Conservation (phyloP, 2,329 filamentous ascomycete genomes). For the Sarocladium brachiariae region DNA sequence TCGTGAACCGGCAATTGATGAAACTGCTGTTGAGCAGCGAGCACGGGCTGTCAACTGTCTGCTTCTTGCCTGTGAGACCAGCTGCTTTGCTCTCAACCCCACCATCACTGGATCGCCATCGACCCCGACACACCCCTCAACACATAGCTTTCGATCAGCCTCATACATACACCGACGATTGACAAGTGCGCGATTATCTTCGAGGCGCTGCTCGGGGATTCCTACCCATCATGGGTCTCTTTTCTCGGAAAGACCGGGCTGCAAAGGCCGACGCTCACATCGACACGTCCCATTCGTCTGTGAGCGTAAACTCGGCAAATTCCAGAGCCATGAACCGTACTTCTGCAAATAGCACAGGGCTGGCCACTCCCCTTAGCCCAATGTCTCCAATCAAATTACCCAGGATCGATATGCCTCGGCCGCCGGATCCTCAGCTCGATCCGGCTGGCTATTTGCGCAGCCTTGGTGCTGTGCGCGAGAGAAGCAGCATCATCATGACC, state of each 20-base stretch:
- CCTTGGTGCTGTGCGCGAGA: slow-evolving; percentile 78
- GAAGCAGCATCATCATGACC: slow-evolving; percentile 64
- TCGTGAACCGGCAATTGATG: too few relatives aligned
- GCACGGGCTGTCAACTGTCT: not conserved
- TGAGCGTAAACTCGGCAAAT: slow-evolving; percentile 43
- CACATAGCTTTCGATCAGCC: not conserved
- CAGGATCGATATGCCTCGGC: slow-evolving; percentile 73
- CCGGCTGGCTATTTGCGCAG: slow-evolving; percentile 87
- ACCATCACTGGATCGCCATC: slow-evolving; percentile 1
- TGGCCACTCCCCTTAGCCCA: slow-evolving; percentile 42
- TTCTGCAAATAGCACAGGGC: slow-evolving; percentile 40
- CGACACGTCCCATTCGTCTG: slow-evolving; percentile 39
- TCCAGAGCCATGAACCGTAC: slow-evolving; percentile 43
- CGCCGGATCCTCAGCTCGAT: slow-evolving; percentile 81
- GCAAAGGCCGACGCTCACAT: slow-evolving; percentile 35
- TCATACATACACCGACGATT: not conserved
- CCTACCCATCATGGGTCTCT: slow-evolving; percentile 45
- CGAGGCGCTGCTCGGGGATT: not conserved
- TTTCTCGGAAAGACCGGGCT: slow-evolving; percentile 48
- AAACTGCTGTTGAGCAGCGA: not conserved
- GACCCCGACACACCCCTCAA: not conserved
- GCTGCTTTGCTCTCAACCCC: not conserved
- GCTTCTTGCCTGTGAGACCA: not conserved
- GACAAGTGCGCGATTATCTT: not conserved
- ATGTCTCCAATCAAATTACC: slow-evolving; percentile 52